A percentile compares a stretch with the other conserved stretches of the same genome.
Conservation (phyloP, 2,329 filamentous ascomycete genomes). For the Neofusicoccum umdonicola region DNA sequence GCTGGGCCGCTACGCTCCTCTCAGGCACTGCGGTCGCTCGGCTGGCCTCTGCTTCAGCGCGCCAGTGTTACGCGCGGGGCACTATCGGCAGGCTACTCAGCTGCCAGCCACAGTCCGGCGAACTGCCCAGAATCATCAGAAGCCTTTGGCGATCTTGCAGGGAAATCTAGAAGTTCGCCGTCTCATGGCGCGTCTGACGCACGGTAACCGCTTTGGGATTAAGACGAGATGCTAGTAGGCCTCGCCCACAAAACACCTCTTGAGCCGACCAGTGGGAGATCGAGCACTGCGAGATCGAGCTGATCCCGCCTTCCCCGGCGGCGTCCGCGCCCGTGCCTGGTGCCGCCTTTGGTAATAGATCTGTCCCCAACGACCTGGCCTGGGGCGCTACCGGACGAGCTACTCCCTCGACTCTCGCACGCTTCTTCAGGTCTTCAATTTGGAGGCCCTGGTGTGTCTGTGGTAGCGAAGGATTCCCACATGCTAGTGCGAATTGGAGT, state of each 20-base stretch:
- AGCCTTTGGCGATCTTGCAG: not conserved
- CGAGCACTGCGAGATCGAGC: not conserved
- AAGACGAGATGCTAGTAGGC: not conserved
- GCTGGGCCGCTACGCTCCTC: not conserved
- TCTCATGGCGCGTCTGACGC: not conserved
- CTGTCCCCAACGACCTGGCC: not conserved
- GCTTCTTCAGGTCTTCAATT: not conserved
- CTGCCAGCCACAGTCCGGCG: not conserved
- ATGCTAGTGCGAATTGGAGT: not conserved
- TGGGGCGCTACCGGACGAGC: not conserved
- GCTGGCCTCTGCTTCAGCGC: not conserved
- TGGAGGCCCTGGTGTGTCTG: not conserved
- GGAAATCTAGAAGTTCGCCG: not conserved
- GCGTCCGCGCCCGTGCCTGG: not conserved
- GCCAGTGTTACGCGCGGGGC: not conserved
- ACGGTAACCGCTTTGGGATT: not conserved
- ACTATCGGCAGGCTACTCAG: not conserved
- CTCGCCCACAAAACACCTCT: not conserved
- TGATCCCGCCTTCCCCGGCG: not conserved
- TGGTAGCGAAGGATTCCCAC: not conserved
- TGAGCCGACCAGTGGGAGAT: not conserved
- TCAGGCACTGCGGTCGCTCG: not conserved
- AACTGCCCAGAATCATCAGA: not conserved
- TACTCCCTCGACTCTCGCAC: not conserved
- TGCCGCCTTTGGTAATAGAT: not conserved